Base-by-base conservation (phyloP, 257 asterid genomes). In the Rhazya stricta region DNA sequence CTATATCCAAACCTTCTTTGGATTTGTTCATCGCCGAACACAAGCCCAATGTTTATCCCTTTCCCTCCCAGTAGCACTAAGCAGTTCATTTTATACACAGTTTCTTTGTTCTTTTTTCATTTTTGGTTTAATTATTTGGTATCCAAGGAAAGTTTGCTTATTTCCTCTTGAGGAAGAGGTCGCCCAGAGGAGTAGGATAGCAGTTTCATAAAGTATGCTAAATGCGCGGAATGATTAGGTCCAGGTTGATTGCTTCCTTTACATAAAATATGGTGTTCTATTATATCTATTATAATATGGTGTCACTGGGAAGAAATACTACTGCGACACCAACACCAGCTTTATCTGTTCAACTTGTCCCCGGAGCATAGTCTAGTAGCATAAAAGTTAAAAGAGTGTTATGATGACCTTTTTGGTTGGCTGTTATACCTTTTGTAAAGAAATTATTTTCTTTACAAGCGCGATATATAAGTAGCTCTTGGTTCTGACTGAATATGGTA, bases 301-400 rank as follows among this genome's bases (percentile, higher is more conserved):
- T 32, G 51, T 36, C 50, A 19, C 10, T n/a, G 53, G 34, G 65
- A 51, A 58, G 66, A 51, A 51, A 21, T 34, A 51, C 21, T 53
- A 23, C 36, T 39, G 50, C 1, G 45, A 51, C 50, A 25, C 11
- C 25, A 32, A 25, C 68, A 34, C 34, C 42, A 51, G 45, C 36
- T 23, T 50, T 71, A 53, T 51, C 67, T 34, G 45, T 41, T 67
- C n/a, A n/a, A n/a, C n/a, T n/a, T n/a, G n/a, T n/a, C n/a, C n/a
- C n/a, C n/a, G n/a, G n/a, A n/a, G n/a, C n/a, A n/a, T n/a, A n/a
- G n/a, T n/a, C n/a, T n/a, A n/a, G n/a, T n/a, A n/a, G n/a, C n/a
- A n/a, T n/a, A n/a, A n/a, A n/a, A n/a, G n/a, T n/a, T n/a, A n/a
- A n/a, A n/a, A n/a, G n/a, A n/a, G n/a, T n/a, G n/a, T n/a, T n/a